These are phyloP conservation scores for Sporisorium reilianum DNA, from an alignment of 1,284 basidiomycete species.

Conservation along the genomic window DNA sequence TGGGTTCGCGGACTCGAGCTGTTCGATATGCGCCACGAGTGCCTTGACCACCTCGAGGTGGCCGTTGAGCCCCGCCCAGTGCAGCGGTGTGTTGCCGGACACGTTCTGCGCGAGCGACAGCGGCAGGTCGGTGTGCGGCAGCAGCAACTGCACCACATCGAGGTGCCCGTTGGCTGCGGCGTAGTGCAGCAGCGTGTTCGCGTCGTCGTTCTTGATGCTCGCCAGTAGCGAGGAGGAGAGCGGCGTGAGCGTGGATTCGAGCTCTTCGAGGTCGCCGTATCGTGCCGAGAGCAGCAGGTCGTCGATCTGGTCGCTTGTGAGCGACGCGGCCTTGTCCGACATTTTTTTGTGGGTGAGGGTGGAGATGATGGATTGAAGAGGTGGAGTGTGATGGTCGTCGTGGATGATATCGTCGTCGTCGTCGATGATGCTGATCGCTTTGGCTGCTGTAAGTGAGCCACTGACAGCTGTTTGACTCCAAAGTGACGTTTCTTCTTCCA, in stretches of 20 bases:
- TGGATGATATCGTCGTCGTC: background rate
- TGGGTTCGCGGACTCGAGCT: conserved; percentile 36
- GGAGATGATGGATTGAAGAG: background rate
- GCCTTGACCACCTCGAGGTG: conserved; percentile 56
- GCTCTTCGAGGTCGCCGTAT: conserved; percentile 60
- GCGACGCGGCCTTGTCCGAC: conserved; percentile 27
- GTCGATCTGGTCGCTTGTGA: conserved; percentile 59
- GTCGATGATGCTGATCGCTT: too few relatives aligned
- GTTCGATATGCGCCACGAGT: conserved; percentile 59
- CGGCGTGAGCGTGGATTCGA: conserved; percentile 38
- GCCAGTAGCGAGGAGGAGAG: conserved; percentile 24
- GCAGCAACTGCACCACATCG: conserved; percentile 45
- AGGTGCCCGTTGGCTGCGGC: conserved; percentile 64
- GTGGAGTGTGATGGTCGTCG: conserved; percentile 3
- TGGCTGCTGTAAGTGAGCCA: background rate
- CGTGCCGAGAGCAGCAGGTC: conserved; percentile 66
- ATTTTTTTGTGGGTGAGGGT: conserved; percentile 3
- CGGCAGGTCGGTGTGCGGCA: conserved; percentile 39
- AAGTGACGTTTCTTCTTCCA: background rate
- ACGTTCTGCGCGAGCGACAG: conserved; percentile 57
- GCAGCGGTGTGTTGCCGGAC: conserved; percentile 66
- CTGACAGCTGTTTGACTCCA: background rate
- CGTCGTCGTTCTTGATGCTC: conserved; percentile 52
- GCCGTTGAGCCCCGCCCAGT: conserved; percentile 69
- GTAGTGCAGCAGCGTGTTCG: conserved; percentile 64